These are phyloP conservation scores for Gynandropsis gynandra DNA, from an alignment of 345 rosid species.

Conservation along the genomic window DNA sequence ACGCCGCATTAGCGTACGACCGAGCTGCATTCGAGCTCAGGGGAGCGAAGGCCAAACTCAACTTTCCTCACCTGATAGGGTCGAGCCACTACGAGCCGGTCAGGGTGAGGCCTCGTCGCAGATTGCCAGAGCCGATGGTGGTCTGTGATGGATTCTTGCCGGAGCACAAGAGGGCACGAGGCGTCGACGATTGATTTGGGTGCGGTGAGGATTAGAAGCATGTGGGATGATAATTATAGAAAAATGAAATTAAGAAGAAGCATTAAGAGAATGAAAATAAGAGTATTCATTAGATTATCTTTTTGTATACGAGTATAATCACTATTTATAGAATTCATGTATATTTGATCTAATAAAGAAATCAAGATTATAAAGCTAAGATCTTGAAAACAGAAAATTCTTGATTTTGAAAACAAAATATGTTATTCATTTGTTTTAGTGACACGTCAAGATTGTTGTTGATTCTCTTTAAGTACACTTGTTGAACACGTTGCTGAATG, in stretches of 20 bases:
- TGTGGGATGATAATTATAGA: constrained; percentile 16
- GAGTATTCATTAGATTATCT: too few relatives aligned
- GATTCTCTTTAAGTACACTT: too few relatives aligned
- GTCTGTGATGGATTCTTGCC: constrained; percentile 3
- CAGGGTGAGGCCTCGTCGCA: constrained; percentile 41
- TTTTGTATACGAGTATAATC: too few relatives aligned
- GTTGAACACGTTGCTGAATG: too few relatives aligned
- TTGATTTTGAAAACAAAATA: too few relatives aligned
- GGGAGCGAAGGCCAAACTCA: constrained; percentile 49
- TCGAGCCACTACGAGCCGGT: constrained; percentile 31
- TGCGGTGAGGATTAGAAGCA: constrained; percentile 13
- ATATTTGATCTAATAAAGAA: too few relatives aligned
- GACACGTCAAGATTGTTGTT: too few relatives aligned
- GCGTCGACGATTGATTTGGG: constrained; percentile 1
- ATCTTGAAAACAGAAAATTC: too few relatives aligned
- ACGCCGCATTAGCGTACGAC: constrained; percentile 63
- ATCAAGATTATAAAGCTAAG: too few relatives aligned
- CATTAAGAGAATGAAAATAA: too few relatives aligned
- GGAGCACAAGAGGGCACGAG: constrained; percentile 3
- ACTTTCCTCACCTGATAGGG: constrained; percentile 54
- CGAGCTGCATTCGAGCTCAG: constrained; percentile 47
- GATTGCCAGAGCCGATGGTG: constrained; percentile 20
- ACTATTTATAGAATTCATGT: too few relatives aligned
- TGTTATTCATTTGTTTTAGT: too few relatives aligned
- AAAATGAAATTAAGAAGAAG: neutral